A percentile compares a stretch with the other conserved stretches of the same genome.
These are phyloP conservation scores for Malassezia arunalokei DNA, from an alignment of 1,284 basidiomycete species.

Conservation along the genomic window DNA sequence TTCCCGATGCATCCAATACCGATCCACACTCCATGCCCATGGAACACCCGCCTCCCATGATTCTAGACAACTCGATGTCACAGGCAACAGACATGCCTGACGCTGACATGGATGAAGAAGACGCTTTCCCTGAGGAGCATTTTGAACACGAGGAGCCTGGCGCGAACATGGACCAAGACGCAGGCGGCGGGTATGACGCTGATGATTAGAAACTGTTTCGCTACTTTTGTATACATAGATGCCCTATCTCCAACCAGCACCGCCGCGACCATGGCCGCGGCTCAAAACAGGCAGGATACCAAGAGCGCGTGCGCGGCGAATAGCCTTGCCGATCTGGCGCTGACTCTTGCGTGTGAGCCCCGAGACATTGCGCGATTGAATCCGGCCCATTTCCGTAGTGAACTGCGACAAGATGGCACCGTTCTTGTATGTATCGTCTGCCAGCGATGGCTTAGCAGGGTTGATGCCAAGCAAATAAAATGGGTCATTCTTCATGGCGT, in stretches of 20 bases:
- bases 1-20: not conserved
- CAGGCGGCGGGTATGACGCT: not conserved
- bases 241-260: conserved; percentile 1
- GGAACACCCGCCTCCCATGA: not conserved
- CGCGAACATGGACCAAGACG: conserved; percentile 5
- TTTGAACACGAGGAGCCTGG: conserved; percentile 13
- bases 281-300: conserved; percentile 59
- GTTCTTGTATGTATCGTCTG: conserved; percentile 55
- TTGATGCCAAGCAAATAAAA: conserved; percentile 48
- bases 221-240: not conserved
- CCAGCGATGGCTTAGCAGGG: conserved; percentile 38
- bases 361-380: conserved; percentile 60
- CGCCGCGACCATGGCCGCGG: conserved; percentile 19
- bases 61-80: not conserved
- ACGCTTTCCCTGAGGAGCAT: conserved; percentile 17
- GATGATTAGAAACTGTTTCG: no score
- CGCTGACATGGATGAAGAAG: conserved; percentile 5
- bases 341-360: conserved; percentile 70
- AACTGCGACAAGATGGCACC: conserved; percentile 58
- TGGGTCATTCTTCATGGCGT: conserved; percentile 50
- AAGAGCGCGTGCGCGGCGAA: conserved; percentile 83
- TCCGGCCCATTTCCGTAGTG: conserved; percentile 73
- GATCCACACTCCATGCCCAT: not conserved
- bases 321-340: conserved; percentile 68
- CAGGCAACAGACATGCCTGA: not conserved